Evolutionary conservation across 2,329 filamentous ascomycete genomes (phyloP).

Genomic region (Herpotrichia juniperi): DNA sequence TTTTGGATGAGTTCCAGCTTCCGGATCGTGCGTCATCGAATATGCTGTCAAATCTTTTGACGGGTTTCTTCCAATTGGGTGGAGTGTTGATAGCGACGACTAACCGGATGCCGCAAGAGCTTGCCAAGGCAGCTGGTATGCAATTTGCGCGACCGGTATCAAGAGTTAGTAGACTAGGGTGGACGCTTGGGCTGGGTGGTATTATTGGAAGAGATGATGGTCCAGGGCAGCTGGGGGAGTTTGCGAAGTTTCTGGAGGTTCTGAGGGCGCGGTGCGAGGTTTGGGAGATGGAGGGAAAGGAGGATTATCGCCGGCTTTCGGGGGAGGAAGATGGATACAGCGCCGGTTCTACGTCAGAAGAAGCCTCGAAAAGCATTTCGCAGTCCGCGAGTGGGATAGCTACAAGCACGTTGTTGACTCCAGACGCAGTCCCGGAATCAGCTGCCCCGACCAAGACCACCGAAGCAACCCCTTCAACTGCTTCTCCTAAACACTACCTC

Average conservation of each 20-base stretch:
- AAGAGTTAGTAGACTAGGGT: constrained; percentile 42
- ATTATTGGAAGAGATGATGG: constrained; percentile 47
- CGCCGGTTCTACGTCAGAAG: not conserved
- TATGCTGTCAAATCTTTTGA: constrained; percentile 79
- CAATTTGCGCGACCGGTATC: constrained; percentile 66
- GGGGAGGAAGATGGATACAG: constrained; percentile 32
- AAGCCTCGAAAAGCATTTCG: not conserved
- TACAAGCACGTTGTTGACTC: not conserved
- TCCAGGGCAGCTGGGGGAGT: constrained; percentile 66
- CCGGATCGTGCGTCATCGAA: constrained; percentile 79
- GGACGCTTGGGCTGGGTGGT: constrained; percentile 56
- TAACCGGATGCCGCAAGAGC: constrained; percentile 82
- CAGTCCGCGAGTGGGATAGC: not conserved
- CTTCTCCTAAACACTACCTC: constrained; percentile 43
- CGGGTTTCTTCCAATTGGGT: constrained; percentile 80
- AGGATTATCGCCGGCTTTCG: constrained; percentile 67
- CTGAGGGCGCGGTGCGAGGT: constrained; percentile 79
- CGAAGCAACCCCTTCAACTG: not conserved
- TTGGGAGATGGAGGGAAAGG: constrained; percentile 80
- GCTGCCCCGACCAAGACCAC: not conserved
- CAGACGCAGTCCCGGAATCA: not conserved
- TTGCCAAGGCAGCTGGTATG: constrained; percentile 75
- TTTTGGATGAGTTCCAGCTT: constrained; percentile 83
- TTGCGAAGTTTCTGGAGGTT: constrained; percentile 76
- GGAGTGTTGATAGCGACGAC: constrained; percentile 81